These are phyloP conservation scores for Magnusiomyces clavatus DNA, from an alignment of 1,139 yeast species.

Conservation along the genomic window DNA sequence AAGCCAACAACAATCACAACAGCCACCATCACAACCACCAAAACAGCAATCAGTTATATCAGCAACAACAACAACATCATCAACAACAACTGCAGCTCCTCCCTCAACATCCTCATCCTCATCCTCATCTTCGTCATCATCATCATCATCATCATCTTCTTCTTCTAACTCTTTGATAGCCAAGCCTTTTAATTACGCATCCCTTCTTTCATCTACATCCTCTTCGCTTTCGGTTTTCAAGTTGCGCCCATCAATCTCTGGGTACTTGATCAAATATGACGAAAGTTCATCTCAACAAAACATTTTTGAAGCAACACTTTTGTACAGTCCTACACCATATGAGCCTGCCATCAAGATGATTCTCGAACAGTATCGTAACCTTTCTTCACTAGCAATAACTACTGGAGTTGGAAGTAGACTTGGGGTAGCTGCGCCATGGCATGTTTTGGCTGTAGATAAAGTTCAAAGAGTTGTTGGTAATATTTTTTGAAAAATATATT, in stretches of 20 bases:
- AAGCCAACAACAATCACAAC: neutral
- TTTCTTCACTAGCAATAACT: conserved; percentile 45
- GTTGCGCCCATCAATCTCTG: no score
- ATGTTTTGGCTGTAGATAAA: conserved; percentile 67
- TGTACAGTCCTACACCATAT: conserved; percentile 27
- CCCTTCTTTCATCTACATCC: no score
- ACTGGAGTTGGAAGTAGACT: conserved; percentile 36
- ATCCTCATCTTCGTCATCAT: neutral
- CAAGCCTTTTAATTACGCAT: no score
- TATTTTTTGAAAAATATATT: no score
- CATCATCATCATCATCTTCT: neutral
- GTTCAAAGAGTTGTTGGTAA: conserved; percentile 27
- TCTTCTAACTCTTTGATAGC: no score
- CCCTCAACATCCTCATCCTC: neutral
- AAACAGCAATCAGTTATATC: neutral
- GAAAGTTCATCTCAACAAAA: conserved; percentile 11
- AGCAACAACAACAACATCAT: neutral
- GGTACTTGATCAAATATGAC: no score
- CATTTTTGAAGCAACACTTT: conserved; percentile 27
- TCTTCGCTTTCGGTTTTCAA: no score
- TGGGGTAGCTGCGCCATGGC: conserved; percentile 65
- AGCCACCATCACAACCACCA: neutral
- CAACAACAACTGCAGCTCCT: neutral
- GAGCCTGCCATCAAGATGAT: conserved; percentile 42
- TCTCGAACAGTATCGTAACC: conserved; percentile 58